A percentile compares a stretch with the other conserved stretches of the same genome.
These are phyloP conservation scores for Lachnellula suecica DNA, from an alignment of 2,329 filamentous ascomycete species.

Conservation along the genomic window DNA sequence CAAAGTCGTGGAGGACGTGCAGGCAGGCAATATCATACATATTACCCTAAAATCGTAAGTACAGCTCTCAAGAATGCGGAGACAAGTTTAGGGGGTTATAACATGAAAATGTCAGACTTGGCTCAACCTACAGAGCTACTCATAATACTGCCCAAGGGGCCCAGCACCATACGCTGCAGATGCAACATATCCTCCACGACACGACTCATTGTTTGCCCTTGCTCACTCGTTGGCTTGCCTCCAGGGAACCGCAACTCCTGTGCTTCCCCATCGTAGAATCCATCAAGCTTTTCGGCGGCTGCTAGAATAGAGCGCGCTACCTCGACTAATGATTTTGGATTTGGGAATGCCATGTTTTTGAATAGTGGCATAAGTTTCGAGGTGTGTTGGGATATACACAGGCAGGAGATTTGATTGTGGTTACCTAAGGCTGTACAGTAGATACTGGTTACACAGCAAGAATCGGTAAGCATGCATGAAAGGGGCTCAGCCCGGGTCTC, in stretches of 20 bases:
- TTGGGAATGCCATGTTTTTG: background rate
- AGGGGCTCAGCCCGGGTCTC: no score
- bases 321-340: background rate
- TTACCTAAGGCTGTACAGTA: no score
- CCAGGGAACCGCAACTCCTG: background rate
- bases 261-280: background rate
- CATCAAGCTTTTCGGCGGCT: background rate
- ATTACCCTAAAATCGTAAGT: background rate
- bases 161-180: background rate
- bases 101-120: background rate
- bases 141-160: background rate
- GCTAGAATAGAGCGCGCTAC: background rate
- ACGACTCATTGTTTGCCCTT: background rate
- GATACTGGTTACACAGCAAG: no score
- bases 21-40: constrained; percentile 1
- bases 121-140: background rate
- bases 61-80: background rate
- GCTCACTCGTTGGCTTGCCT: background rate
- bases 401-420: background rate
- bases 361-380: background rate
- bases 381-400: background rate
- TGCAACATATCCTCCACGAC: background rate
- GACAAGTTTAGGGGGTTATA: background rate
- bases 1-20: constrained; percentile 12
- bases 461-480: no score